phyloP scores from a whole-genome alignment of 768 basidiomycete species.

The Hericium coralloides region DNA sequence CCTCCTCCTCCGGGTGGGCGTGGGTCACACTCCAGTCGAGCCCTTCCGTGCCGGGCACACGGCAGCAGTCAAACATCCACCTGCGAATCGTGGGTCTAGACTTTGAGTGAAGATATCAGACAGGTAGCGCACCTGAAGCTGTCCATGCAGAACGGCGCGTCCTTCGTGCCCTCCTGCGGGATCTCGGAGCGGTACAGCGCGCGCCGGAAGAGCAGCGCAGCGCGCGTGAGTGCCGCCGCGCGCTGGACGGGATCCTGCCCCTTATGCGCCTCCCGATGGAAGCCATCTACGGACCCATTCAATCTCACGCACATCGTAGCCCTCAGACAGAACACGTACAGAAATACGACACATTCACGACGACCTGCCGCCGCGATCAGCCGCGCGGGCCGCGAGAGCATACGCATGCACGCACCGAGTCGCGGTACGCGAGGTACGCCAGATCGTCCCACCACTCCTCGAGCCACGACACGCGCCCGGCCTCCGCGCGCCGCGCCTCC shows the following conservation, averaged over 20 bases:
- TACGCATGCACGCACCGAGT: slow-evolving; percentile 47
- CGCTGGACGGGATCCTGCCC: slow-evolving; percentile 49
- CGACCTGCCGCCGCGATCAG: slow-evolving; percentile 36
- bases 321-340: slow-evolving; percentile 35
- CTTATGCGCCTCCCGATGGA: slow-evolving; percentile 58
- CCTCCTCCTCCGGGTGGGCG: slow-evolving; percentile 44
- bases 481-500: slow-evolving; percentile 34
- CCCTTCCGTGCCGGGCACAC: slow-evolving; percentile 65
- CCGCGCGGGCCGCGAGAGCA: neutral
- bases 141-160: slow-evolving; percentile 77
- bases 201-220: slow-evolving; percentile 67
- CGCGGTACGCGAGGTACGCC: slow-evolving; percentile 78
- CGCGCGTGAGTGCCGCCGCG: slow-evolving; percentile 64
- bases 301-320: neutral
- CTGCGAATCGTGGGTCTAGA: slow-evolving; percentile 24
- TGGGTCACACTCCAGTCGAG: slow-evolving; percentile 73
- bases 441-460: slow-evolving; percentile 92
- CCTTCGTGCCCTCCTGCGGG: slow-evolving; percentile 56
- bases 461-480: slow-evolving; percentile 65
- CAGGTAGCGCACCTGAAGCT: slow-evolving; percentile 52
- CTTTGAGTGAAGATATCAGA: neutral
- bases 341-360: slow-evolving; percentile 92
- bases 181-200: slow-evolving; percentile 58
- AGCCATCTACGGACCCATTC: slow-evolving; percentile 50
- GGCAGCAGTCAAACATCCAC: slow-evolving; percentile 92